phyloP scores from a whole-genome alignment of 192 early-diverging fungal species.

The Spinellus fusiger region DNA sequence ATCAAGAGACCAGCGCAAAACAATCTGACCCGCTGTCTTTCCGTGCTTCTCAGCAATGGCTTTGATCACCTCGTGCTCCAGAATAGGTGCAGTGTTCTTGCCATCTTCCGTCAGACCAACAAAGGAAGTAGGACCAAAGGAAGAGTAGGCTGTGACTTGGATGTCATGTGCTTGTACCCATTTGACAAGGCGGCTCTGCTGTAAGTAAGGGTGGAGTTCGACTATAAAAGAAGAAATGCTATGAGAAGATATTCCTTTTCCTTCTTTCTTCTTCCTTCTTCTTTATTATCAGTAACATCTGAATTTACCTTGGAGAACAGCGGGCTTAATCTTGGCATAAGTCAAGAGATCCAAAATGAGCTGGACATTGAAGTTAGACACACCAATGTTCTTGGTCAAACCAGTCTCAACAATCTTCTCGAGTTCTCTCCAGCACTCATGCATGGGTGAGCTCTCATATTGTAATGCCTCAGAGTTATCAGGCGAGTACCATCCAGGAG shows the following conservation, averaged over 20 bases:
- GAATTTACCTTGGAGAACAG: constrained; percentile 51
- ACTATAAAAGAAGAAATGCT: constrained; percentile 20
- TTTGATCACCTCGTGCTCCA: constrained; percentile 40
- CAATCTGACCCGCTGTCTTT: constrained; percentile 51
- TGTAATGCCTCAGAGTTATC: constrained; percentile 22
- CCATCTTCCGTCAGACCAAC: constrained; percentile 28
- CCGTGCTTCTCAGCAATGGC: constrained; percentile 48
- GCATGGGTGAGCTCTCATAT: constrained; percentile 41
- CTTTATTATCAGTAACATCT: not conserved
- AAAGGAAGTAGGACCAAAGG: constrained; percentile 53
- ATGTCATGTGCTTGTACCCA: constrained; percentile 53
- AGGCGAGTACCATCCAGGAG: constrained; percentile 38
- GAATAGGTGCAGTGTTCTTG: constrained; percentile 35
- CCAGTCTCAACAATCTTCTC: constrained; percentile 60
- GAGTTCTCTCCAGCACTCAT: constrained; percentile 67
- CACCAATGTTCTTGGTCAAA: constrained; percentile 55
- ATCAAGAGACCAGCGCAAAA: constrained; percentile 62
- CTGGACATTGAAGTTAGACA: constrained; percentile 60
- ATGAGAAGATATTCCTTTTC: not conserved
- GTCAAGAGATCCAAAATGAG: constrained; percentile 47
- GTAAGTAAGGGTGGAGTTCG: constrained; percentile 72
- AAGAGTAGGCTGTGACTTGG: constrained; percentile 67
- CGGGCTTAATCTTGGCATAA: constrained; percentile 55
- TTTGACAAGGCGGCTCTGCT: constrained; percentile 55
- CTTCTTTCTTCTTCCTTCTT: not conserved